Evolutionary conservation across 352 stramenopile genomes (phyloP), one percentile per base, ranked within the genome.

Genomic region (Phytophthora gonapodyides): DNA sequence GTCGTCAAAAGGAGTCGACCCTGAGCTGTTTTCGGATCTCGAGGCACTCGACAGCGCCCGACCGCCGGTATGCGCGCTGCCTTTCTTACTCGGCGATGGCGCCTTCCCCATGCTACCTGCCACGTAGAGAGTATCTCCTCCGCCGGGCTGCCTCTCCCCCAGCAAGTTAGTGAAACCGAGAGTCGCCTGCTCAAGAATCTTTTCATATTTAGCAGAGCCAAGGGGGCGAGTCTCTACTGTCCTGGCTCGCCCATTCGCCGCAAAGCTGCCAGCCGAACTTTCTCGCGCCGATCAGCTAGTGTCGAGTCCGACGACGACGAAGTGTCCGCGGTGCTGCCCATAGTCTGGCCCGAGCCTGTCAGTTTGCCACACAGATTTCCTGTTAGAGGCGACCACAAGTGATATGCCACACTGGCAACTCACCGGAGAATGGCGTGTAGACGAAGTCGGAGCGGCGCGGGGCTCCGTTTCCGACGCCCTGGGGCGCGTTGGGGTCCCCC

Each of bases 391-490:
- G n/a, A 37, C 11, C 11, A 36, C 21, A 35, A 31, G 27, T 31
- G 5, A 31, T 31, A 31, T 31, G 27, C 27, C 27, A 31, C 6
- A 31, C 24, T 27, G 6, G 8, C 9, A 52, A 64, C 69, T 27
- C 53, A 88, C 84, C 84, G 31, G 80, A 78, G 64, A 93, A 93
- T 16, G 82, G 67, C 4, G 69, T 66, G 64, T 93, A 93, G 47
- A 73, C 52, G 27, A 71, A 67, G 44, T 79, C 65, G 2, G 75
- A 75, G 19, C 67, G 72, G n/a, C 61, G 60, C 12, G 65, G 50
- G 9, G 62, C 21, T 17, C 51, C 54, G 38, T 43, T 70, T 21
- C 37, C 68, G 3, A 66, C 44, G 1, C 40, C 71, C 10, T 64
- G 49, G 7, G 53, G 45, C 17, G 48, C 50, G 35, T 62, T 71